These are phyloP conservation scores for Chloranthus sessilifolius DNA, from an alignment of 164 flowering plant species.

Conservation along the genomic window DNA sequence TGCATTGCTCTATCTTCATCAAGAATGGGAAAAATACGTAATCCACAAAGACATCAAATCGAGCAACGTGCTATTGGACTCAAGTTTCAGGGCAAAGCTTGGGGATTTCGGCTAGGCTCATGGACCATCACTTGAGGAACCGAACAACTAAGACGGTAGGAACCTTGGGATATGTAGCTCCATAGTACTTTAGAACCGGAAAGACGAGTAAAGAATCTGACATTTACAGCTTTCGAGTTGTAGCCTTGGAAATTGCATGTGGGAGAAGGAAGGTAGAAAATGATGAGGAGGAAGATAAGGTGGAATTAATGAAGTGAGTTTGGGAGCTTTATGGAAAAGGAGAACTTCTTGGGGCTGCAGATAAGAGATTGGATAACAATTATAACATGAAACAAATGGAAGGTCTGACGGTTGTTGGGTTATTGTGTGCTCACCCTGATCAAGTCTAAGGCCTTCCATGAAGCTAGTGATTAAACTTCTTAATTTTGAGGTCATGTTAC, in stretches of 20 bases:
- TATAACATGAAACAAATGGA: slow-evolving; percentile 20
- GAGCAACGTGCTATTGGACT: slow-evolving; percentile 69
- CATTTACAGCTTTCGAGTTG: slow-evolving; percentile 50
- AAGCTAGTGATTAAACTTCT: slow-evolving; percentile 25
- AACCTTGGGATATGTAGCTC: slow-evolving; percentile 74
- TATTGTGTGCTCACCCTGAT: slow-evolving; percentile 47
- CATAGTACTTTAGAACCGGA: slow-evolving; percentile 60
- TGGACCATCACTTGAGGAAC: slow-evolving; percentile 28
- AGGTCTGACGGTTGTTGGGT: slow-evolving; percentile 32
- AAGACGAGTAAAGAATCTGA: slow-evolving; percentile 52
- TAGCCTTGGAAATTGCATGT: slow-evolving; percentile 32
- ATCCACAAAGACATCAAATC: slow-evolving; percentile 82
- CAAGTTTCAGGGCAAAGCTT: slow-evolving; percentile 60
- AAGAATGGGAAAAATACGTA: slow-evolving; percentile 66
- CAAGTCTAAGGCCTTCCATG: slow-evolving; percentile 26
- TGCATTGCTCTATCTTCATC: slow-evolving; percentile 60
- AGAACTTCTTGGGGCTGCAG: slow-evolving; percentile 26
- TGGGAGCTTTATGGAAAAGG: slow-evolving; percentile 38
- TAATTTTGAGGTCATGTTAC: slow-evolving; percentile 19
- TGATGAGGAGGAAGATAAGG: not conserved
- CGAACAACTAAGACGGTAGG: slow-evolving; percentile 55
- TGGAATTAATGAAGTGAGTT: slow-evolving; percentile 35
- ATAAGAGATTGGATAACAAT: slow-evolving; percentile 16
- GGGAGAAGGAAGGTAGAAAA: slow-evolving; percentile 26
- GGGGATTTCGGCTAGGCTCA: slow-evolving; percentile 83